Evolutionary conservation across 371 early-diverging fungal species (phyloP), one percentile per base, ranked within the genome.

Genomic region (Parasitella parasitica): DNA sequence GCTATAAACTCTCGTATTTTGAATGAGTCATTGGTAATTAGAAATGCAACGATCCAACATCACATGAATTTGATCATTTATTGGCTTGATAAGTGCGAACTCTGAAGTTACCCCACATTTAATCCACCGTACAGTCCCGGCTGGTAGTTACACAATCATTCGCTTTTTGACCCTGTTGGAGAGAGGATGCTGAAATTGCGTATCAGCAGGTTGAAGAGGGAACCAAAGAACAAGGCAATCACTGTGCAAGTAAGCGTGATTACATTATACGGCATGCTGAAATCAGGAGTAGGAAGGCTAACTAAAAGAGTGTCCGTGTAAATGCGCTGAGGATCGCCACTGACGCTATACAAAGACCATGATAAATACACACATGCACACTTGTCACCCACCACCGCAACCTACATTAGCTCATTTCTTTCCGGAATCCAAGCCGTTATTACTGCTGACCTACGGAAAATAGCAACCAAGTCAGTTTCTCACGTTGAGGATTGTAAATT

Each of bases 191-290:
- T 78, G 67, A 91, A 86, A 20, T 67, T 63, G 50, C 91, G 84
- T n/a, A 87, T 86, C 58, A 92, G 69, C 55, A 94, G 63, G 64
- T 96, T 96, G 71, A 95, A 96, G 24, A 94, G 71, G 6, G 92
- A 86, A 4, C 99, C 99, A 89, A 96, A 98, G 77, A 91, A 97
- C 36, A 97, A 75, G 0, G 96, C 97, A 67, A 97, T 84, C 22
- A 96, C 87, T 0, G 99, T 98, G 64, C 94, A 96, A 1, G 97
- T 94, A 71, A 97, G 80, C 0, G 98, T 96, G 56, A 97, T 95
- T 46, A 97, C 98, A 76, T 98, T 98, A 75, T 97, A 98, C 0
- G 97, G 97, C 99, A 98, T 98, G 56, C 91, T 91, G 62, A 98
- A 98, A 61, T 98, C 99, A 2, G 99, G 97, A 9, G 95, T 94